Evolutionary conservation across 2,329 filamentous ascomycete species (phyloP), one percentile per base, ranked within the genome.

Genomic region (Sporothrix mexicana): DNA sequence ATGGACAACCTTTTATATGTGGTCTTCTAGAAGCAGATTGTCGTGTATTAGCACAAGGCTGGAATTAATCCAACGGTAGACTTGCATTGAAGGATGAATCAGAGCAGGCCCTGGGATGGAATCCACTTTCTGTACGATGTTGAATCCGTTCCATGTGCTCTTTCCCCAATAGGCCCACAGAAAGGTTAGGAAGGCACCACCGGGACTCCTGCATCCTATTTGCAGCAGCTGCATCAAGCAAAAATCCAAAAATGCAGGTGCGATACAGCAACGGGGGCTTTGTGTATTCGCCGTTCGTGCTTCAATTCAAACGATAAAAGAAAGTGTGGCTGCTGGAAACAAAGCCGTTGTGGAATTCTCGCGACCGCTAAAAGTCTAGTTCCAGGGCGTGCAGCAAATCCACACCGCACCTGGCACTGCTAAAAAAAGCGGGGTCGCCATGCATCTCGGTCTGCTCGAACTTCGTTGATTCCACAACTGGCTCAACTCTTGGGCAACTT

Each of bases 281-380:
- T 66, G 12, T 17, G 20, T 66, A 25, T 25, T 25, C 59, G 36
- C 59, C 59, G 36, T 64, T 45, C 59, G 36, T 64, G 41, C 51
- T 55, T 55, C 23, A 20, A 2, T 51, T n/a, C 45, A 8, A 20
- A 53, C n/a, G 20, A 9, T 7, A 10, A 20, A 25, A 23, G 2
- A 3, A 55, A 17, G 47, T 17, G 15, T 51, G 9, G 3, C 8
- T 45, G n/a, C 20, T 66, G 41, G 41, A 47, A n/a, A 47, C 53
- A 55, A 57, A 55, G 7, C 41, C 41, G 41, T 67, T 67, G 64
- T 67, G 64, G 64, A 67, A 36, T 67, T 36, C 62, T 49, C 5
- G 20, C 23, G 4, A 47, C 45, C 64, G 23, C 64, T 13, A 67
- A 30, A n/a, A 20, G 23, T 2, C 13, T 67, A 67, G 64, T 41